These are phyloP conservation scores for Beauveria sp. DNA, from an alignment of 2,329 filamentous ascomycete genomes.

Conservation along the genomic window DNA sequence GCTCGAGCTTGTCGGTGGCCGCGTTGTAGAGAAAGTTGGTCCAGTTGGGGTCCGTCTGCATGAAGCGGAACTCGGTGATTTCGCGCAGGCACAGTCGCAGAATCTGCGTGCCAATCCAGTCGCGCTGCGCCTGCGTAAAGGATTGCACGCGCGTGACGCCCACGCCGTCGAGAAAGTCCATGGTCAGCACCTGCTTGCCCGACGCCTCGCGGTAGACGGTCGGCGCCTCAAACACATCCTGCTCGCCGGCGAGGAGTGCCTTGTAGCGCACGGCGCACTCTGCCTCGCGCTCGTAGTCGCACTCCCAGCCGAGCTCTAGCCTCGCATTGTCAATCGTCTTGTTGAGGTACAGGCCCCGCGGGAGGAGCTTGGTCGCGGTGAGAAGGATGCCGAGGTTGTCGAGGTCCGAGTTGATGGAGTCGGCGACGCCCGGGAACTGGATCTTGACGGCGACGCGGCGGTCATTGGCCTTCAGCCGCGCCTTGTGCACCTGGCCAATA, in stretches of 20 bases:
- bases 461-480: conserved; percentile 66
- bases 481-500: conserved; percentile 92
- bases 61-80: conserved; percentile 90
- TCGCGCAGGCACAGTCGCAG: conserved; percentile 86
- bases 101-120: conserved; percentile 95
- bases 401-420: conserved; percentile 93
- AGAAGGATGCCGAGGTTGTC: conserved; percentile 89
- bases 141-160: conserved; percentile 74
- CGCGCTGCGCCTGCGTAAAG: conserved; percentile 74
- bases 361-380: conserved; percentile 81
- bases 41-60: conserved; percentile 99
- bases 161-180: conserved; percentile 81
- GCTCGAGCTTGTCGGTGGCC: conserved; percentile 63
- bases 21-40: conserved; percentile 95
- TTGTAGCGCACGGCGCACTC: conserved; percentile 70
- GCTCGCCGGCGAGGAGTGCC: conserved; percentile 58
- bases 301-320: conserved; percentile 91
- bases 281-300: conserved; percentile 87
- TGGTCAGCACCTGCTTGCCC: conserved; percentile 81
- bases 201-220: conserved; percentile 70
- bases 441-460: conserved; percentile 87
- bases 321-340: conserved; percentile 96
- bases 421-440: conserved; percentile 92
- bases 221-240: conserved; percentile 70
- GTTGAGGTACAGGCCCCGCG: conserved; percentile 87